Evolutionary conservation across 2,329 filamentous ascomycete genomes (phyloP).

Genomic region (Aspergillus sp.): DNA sequence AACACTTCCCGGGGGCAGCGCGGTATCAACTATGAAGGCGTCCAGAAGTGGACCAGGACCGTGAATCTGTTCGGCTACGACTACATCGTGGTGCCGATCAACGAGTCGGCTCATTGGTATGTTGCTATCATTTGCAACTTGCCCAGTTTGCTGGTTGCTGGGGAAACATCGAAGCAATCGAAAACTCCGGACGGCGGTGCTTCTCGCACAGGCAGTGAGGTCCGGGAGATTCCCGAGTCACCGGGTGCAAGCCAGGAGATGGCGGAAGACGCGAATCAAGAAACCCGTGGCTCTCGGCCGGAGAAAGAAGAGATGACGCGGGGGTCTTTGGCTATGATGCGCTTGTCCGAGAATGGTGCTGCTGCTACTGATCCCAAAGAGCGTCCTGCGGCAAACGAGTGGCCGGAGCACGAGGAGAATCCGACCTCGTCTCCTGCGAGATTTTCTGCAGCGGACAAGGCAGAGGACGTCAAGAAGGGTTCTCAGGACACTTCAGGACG

Average conservation of each 20-base stretch:
- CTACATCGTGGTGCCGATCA: slow-evolving; percentile 86
- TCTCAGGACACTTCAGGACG: slow-evolving; percentile 7
- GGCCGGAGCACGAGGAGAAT: slow-evolving; percentile 24
- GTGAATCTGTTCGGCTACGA: slow-evolving; percentile 78
- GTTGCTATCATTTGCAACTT: slow-evolving; percentile 91
- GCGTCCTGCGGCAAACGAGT: slow-evolving; percentile 14
- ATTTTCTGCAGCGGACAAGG: slow-evolving; percentile 9
- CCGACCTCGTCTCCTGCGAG: slow-evolving; percentile 7
- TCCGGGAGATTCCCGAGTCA: slow-evolving; percentile 21
- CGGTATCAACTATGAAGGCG: slow-evolving; percentile 70
- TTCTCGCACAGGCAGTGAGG: slow-evolving; percentile 9
- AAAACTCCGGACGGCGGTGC: slow-evolving; percentile 4
- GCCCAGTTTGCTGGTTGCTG: slow-evolving; percentile 44
- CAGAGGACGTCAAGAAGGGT: slow-evolving; percentile 6
- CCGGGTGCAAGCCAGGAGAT: slow-evolving; percentile 9
- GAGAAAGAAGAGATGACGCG: slow-evolving; percentile 16
- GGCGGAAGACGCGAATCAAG: too few relatives aligned
- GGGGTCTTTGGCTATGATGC: slow-evolving; percentile 21
- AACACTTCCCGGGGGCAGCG: slow-evolving; percentile 44
- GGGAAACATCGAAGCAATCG: slow-evolving; percentile 3
- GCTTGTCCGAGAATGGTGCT: slow-evolving; percentile 15
- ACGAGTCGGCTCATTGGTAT: slow-evolving; percentile 84
- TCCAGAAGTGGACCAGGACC: slow-evolving; percentile 78
- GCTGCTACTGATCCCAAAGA: slow-evolving; percentile 2
- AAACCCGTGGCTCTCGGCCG: too few relatives aligned